Evolutionary conservation across 2,329 filamentous ascomycete species (phyloP), one percentile per base, ranked within the genome.

Genomic region (Esteya vermicola): DNA sequence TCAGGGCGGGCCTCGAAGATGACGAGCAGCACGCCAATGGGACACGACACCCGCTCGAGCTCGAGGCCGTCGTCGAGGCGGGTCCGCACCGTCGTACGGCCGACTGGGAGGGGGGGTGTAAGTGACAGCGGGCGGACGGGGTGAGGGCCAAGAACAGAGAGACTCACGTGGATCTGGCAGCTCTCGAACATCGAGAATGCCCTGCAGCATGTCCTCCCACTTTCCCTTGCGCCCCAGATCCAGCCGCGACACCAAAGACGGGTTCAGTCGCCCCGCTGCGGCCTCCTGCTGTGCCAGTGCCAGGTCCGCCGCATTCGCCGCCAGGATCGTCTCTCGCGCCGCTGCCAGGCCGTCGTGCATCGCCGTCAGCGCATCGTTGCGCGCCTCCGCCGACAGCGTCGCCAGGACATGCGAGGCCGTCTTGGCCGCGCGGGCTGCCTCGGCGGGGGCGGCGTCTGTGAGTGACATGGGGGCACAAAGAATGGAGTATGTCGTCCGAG

Each of bases 1-100:
- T 98, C 91, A 7, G 91, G 91, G 8, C 91, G 81, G 27, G 91
- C 91, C 63, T 98, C 91, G 55, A 98, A 98, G 54, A 98, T 96
- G 61, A 98, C 91, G 49, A 98, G 73, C 32, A 98, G 74, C n/a
- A 96, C 88, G 44, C 91, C 91, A 50, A 98, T 96, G 6, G 91
- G 91, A 56, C 85, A 94, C 31, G 85, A 86, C 35, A 94, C 82
- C 46, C 88, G 78, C 56, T 94, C 85, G 44, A 98, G 71, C 39
- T 80, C 70, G 39, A 98, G 71, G 39, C 79, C 81, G 50, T 95
- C 82, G 57, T 96, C 91, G 10, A 98, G 72, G 42, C 79, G 73
- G 33, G 86, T 96, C 46, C 81, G 77, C 53, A 93, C 67, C 31
- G 85, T 88, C 40, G 91, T 70, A 55, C 81, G 81, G 52, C 89